A percentile compares a stretch with the other conserved stretches of the same genome.
phyloP scores from a whole-genome alignment of 2,329 filamentous ascomycete genomes.

The Rasamsonia emersonii region DNA sequence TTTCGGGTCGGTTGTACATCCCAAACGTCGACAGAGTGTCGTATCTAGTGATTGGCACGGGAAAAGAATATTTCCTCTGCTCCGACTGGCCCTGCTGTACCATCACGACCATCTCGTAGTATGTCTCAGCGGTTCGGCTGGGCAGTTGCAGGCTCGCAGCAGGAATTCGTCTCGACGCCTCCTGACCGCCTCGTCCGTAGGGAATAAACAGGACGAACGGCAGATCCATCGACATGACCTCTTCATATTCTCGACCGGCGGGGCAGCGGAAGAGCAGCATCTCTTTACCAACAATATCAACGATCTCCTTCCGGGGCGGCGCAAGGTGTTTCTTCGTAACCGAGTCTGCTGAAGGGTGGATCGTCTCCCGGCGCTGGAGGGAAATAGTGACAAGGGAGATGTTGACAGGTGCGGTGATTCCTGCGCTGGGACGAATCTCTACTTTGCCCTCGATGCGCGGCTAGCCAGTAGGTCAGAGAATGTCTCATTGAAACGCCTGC shows the following conservation, averaged over 20 bases:
- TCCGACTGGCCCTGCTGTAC: slow-evolving; percentile 82
- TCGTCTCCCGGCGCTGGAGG: slow-evolving; percentile 86
- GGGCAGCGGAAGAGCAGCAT: slow-evolving; percentile 83
- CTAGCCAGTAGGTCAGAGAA: slow-evolving; percentile 39
- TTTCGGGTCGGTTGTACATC: slow-evolving; percentile 97
- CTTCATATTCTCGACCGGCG: slow-evolving; percentile 75
- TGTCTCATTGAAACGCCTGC: too few relatives aligned
- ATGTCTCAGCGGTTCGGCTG: slow-evolving; percentile 92
- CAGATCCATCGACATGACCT: slow-evolving; percentile 88
- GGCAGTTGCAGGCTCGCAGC: slow-evolving; percentile 85
- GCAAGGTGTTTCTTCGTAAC: slow-evolving; percentile 86
- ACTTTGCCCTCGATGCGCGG: slow-evolving; percentile 97
- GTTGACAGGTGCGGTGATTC: slow-evolving; percentile 79
- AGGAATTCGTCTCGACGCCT: slow-evolving; percentile 80
- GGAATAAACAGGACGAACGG: slow-evolving; percentile 97
- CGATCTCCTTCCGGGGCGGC: slow-evolving; percentile 80
- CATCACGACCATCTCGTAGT: slow-evolving; percentile 90
- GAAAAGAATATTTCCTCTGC: slow-evolving; percentile 85
- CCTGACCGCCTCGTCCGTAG: slow-evolving; percentile 82
- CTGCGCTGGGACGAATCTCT: slow-evolving; percentile 80
- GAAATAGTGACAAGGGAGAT: slow-evolving; percentile 91
- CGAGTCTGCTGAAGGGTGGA: slow-evolving; percentile 92
- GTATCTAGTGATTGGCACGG: slow-evolving; percentile 84
- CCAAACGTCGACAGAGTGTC: slow-evolving; percentile 97
- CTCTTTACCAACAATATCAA: slow-evolving; percentile 91